Percentiles rank a stretch among this genome's conserved stretches.
phyloP scores from a whole-genome alignment of 352 stramenopile species.

The Phytopythium oedochilum region DNA sequence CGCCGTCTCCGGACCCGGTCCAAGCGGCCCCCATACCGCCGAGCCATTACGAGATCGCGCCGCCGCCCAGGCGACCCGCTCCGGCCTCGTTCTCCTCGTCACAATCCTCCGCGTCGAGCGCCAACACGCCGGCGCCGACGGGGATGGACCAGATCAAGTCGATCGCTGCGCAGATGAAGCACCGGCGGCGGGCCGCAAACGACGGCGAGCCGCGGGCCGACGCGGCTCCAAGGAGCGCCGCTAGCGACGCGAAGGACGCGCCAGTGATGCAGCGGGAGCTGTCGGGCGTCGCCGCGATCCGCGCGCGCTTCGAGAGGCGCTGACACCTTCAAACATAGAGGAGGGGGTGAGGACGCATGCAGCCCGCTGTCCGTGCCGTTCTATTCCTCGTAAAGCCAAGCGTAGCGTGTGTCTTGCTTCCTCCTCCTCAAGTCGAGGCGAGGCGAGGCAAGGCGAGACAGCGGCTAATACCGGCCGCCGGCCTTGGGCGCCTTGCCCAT shows the following conservation, averaged over 20 bases:
- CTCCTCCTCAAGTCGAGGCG: too few relatives aligned
- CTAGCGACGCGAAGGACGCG: neutral
- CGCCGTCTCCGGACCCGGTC: too few relatives aligned
- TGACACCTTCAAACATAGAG: too few relatives aligned
- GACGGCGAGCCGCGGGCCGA: slow-evolving; percentile 7
- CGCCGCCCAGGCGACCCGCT: neutral
- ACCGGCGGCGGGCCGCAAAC: slow-evolving; percentile 32
- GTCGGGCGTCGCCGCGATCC: slow-evolving; percentile 63
- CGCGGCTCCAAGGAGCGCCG: neutral
- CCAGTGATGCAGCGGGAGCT: slow-evolving; percentile 19
- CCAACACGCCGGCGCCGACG: slow-evolving; percentile 6
- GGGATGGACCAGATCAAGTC: slow-evolving; percentile 70
- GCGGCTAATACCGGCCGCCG: slow-evolving; percentile 21
- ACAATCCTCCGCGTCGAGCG: neutral
- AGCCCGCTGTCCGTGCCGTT: too few relatives aligned
- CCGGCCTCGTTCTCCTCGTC: slow-evolving; percentile 4
- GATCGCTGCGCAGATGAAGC: slow-evolving; percentile 73
- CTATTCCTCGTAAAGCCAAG: too few relatives aligned
- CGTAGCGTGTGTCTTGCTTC: too few relatives aligned
- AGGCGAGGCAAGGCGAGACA: too few relatives aligned
- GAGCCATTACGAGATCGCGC: slow-evolving; percentile 1
- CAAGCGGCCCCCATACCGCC: neutral
- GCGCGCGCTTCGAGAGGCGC: slow-evolving; percentile 69
- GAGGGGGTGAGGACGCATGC: too few relatives aligned
- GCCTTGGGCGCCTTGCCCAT: slow-evolving; percentile 54